A percentile compares a stretch with the other conserved stretches of the same genome.
phyloP scores from a whole-genome alignment of 768 basidiomycete genomes.

The Lenzites betulinus region DNA sequence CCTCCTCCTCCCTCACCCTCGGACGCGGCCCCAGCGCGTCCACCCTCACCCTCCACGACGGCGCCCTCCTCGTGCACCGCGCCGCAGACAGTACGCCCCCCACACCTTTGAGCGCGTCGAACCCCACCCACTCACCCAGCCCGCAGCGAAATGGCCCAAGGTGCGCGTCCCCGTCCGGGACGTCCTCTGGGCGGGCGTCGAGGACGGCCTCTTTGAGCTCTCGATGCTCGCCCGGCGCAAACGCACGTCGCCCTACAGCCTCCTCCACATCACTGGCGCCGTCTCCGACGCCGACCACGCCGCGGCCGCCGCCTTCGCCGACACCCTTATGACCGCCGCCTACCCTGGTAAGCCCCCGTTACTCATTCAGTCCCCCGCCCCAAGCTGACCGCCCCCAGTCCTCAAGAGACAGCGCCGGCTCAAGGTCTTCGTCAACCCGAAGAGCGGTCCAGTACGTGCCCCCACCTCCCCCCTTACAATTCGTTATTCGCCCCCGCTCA shows the following conservation, averaged over 20 bases:
- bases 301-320: constrained; percentile 52
- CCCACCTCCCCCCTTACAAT: background rate
- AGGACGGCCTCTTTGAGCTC: constrained; percentile 44
- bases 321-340: constrained; percentile 52
- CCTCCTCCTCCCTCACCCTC: constrained; percentile 11
- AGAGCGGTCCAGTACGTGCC: constrained; percentile 68
- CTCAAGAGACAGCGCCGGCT: constrained; percentile 57
- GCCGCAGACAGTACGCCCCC: constrained; percentile 22
- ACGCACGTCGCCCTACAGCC: constrained; percentile 39
- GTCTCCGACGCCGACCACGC: constrained; percentile 38
- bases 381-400: constrained; percentile 36
- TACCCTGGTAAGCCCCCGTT: constrained; percentile 55
- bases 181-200: constrained; percentile 54
- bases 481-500: constrained; percentile 7
- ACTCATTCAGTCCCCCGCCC: background rate
- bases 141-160: constrained; percentile 27
- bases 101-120: too few relatives aligned
- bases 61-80: constrained; percentile 32
- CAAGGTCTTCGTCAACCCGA: constrained; percentile 77
- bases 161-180: constrained; percentile 45
- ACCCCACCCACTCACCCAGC: background rate
- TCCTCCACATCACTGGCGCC: constrained; percentile 48
- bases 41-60: constrained; percentile 32
- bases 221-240: constrained; percentile 52
- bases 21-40: constrained; percentile 4